Evolutionary conservation across 2,329 filamentous ascomycete genomes (phyloP), one percentile per base, ranked within the genome.

Genomic region (Hirsutella minnesotensis): DNA sequence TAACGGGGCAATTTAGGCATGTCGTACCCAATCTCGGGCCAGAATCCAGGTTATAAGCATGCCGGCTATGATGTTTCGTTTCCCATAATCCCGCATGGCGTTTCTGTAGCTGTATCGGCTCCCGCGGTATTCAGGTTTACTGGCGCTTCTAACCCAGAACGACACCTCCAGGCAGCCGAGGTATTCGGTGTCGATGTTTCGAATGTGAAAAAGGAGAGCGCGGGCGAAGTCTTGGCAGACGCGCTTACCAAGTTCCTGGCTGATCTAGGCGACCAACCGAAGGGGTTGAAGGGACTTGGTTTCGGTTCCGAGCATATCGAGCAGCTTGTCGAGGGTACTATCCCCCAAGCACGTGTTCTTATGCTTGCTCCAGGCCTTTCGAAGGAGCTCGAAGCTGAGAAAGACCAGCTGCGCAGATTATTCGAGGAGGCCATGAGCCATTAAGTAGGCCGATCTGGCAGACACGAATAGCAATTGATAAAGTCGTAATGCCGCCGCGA

Each of bases 111-210:
- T 3, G 90, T 96, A 7, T 90, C 87, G 0, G 87, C 90, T 0
- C 90, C 92, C 0, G 85, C 90, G 1, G 90, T 96, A 1, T 98
- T 96, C 75, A 80, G 78, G 24, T 96, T 96, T 65, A 98, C 90
- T 0, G 90, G 74, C 0, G 75, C 90, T 1, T 92, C 86, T 2
- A 96, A 96, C 57, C 92, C 92, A 0, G 87, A 95, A 42, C 80
- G 92, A 9, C 92, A 98, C 66, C 67, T 98, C 30, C 79, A 81
- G 4, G 92, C 90, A 0, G 90, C 92, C 0, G 88, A 95, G 60
- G 80, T 76, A 0, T 96, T 98, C 51, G 92, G 90, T 2, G 84
- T 94, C 2, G 92, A 98, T 55, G 78, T 94, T 40, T 82, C 77
- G 36, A 84, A 88, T 41, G 87, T 94, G 16, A 94, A 94, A 70